A percentile compares a stretch with the other conserved stretches of the same genome.
These are phyloP conservation scores for Albizia julibrissin DNA, from an alignment of 306 rosid genomes.

Conservation along the genomic window DNA sequence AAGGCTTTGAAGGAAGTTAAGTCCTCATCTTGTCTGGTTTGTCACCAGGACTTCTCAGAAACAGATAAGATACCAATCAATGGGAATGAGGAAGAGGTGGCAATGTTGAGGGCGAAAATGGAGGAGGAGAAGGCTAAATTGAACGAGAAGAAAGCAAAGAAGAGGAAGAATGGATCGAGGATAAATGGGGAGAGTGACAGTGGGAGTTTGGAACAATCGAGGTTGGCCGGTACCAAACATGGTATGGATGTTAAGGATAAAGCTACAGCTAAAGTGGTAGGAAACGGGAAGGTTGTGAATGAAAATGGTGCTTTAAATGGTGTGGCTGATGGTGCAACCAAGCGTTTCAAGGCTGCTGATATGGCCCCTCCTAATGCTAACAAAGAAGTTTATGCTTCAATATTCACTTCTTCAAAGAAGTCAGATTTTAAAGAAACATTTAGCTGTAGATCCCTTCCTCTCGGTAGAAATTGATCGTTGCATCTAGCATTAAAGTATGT, in stretches of 20 bases:
- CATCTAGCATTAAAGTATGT: constrained; percentile 2
- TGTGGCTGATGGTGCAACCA: constrained; percentile 42
- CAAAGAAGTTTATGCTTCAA: constrained; percentile 82
- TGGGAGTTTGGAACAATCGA: constrained; percentile 41
- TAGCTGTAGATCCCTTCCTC: constrained; percentile 84
- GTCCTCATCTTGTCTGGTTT: constrained; percentile 69
- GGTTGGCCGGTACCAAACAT: constrained; percentile 80
- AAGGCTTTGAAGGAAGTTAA: constrained; percentile 90
- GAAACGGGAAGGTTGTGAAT: constrained; percentile 50
- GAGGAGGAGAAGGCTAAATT: constrained; percentile 64
- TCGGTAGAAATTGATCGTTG: constrained; percentile 75
- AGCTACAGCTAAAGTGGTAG: constrained; percentile 54
- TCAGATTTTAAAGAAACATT: constrained; percentile 77
- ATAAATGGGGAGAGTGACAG: constrained; percentile 38
- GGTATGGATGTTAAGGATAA: constrained; percentile 61
- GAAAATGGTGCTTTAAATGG: constrained; percentile 45
- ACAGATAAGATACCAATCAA: constrained; percentile 75
- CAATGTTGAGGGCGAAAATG: constrained; percentile 73
- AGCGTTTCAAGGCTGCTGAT: constrained; percentile 79
- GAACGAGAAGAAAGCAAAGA: constrained; percentile 71
- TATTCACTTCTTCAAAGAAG: constrained; percentile 82
- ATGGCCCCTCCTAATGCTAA: constrained; percentile 73
- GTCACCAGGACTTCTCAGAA: constrained; percentile 60
- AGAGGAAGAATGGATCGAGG: constrained; percentile 48
- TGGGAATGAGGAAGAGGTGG: constrained; percentile 88